Conservation (phyloP, 305 asterid species). For the Fraxinus paxiana region DNA sequence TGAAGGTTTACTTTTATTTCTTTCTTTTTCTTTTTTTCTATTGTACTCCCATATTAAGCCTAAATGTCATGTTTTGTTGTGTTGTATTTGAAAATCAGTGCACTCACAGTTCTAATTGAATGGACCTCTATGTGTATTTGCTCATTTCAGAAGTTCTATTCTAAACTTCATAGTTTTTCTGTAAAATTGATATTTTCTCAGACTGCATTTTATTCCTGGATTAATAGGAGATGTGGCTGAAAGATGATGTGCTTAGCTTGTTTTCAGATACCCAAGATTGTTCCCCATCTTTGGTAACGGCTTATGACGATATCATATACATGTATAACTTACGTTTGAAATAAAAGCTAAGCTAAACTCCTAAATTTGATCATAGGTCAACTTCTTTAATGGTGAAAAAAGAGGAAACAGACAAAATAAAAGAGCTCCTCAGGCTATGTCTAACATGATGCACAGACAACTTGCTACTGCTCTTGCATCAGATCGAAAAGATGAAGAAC, state of each 20-base stretch:
- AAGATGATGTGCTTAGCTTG: slow-evolving; percentile 71
- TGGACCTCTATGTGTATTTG: slow-evolving; percentile 1
- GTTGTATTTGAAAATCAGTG: background rate
- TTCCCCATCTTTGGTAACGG: slow-evolving; percentile 69
- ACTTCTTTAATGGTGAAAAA: slow-evolving; percentile 70
- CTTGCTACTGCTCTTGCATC: slow-evolving; percentile 43
- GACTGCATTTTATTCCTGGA: slow-evolving; percentile 17
- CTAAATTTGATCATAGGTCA: slow-evolving; percentile 41
- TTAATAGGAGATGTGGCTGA: slow-evolving; percentile 83
- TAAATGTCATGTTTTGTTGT: background rate
- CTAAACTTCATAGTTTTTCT: background rate
- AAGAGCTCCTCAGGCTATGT: slow-evolving; percentile 49
- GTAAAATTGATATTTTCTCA: slow-evolving; percentile 23
- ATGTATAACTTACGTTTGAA: slow-evolving; percentile 5
- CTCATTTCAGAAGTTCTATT: background rate
- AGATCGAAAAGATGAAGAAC: slow-evolving; percentile 57
- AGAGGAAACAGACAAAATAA: slow-evolving; percentile 49
- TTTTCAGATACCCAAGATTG: slow-evolving; percentile 88
- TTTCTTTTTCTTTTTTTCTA: background rate
- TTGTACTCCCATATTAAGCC: background rate
- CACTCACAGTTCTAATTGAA: background rate
- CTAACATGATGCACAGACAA: slow-evolving; percentile 57
- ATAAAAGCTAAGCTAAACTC: slow-evolving; percentile 28
- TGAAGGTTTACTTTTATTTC: background rate
- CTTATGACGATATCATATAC: slow-evolving; percentile 16